These are phyloP conservation scores for Wallemia hederae DNA, from an alignment of 1,284 basidiomycete genomes.

Conservation along the genomic window DNA sequence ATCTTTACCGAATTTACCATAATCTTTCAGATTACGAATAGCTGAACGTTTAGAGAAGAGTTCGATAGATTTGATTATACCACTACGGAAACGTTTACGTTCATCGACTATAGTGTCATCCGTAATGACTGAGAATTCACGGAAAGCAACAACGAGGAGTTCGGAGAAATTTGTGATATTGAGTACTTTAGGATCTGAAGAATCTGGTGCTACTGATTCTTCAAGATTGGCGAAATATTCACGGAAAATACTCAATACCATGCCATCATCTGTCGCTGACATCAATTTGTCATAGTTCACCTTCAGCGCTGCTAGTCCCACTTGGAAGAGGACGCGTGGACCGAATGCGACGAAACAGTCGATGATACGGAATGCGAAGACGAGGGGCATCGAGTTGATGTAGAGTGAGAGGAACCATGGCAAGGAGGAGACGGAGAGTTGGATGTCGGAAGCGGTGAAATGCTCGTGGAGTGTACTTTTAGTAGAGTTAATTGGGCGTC, in stretches of 20 bases:
- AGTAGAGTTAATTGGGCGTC: too few relatives aligned
- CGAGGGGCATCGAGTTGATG: conserved; percentile 98
- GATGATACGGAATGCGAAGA: conserved; percentile 93
- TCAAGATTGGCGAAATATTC: conserved; percentile 81
- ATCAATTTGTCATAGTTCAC: conserved; percentile 87
- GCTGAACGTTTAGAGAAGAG: conserved; percentile 85
- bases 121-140: conserved; percentile 87
- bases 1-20: conserved; percentile 62
- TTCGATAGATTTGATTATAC: conserved; percentile 82
- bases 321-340: conserved; percentile 81
- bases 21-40: conserved; percentile 53
- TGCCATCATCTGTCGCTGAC: conserved; percentile 89
- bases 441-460: conserved; percentile 71
- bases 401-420: conserved; percentile 93
- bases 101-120: conserved; percentile 81
- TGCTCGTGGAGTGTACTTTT: conserved; percentile 66
- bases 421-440: conserved; percentile 80
- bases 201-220: conserved; percentile 74
- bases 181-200: conserved; percentile 59
- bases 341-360: conserved; percentile 99
- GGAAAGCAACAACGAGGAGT: conserved; percentile 75
- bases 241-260: conserved; percentile 82
- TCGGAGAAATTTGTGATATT: conserved; percentile 97
- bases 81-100: conserved; percentile 55
- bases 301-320: conserved; percentile 71